Evolutionary conservation across 164 flowering plant genomes (phyloP).

Genomic region (Vitis cinerea): DNA sequence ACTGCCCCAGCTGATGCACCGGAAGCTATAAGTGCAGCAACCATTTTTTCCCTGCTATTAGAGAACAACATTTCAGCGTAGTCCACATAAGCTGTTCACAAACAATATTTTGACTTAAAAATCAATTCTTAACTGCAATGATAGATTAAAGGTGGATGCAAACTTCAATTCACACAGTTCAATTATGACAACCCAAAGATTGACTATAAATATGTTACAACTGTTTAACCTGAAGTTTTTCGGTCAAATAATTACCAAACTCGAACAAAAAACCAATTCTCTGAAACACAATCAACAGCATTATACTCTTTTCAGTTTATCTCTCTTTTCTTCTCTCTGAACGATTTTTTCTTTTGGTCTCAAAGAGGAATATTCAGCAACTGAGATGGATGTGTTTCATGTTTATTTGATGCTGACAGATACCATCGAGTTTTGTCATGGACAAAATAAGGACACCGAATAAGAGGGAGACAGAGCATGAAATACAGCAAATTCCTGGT

Average conservation of each 20-base stretch:
- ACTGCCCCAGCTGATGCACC: conserved; percentile 92
- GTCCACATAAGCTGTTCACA: background rate
- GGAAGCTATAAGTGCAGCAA: conserved; percentile 83
- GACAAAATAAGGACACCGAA: no score
- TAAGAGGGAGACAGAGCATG: no score
- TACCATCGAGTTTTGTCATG: no score
- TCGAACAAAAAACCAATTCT: background rate
- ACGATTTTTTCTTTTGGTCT: no score
- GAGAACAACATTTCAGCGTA: conserved; percentile 4
- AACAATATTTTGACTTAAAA: background rate
- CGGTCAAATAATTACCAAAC: background rate
- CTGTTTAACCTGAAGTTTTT: background rate
- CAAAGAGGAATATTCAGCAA: no score
- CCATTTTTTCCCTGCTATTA: conserved; percentile 82
- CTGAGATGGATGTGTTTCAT: no score
- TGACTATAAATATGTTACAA: background rate
- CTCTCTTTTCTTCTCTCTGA: no score
- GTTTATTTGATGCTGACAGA: no score
- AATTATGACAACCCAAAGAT: background rate
- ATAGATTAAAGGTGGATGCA: no score
- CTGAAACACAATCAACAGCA: background rate
- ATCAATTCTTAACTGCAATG: no score
- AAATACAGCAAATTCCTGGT: no score
- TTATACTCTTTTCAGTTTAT: background rate
- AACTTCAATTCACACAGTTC: background rate